These are phyloP conservation scores for Kluyveromyces sp. DNA, from an alignment of 1,139 yeast genomes.

Conservation along the genomic window DNA sequence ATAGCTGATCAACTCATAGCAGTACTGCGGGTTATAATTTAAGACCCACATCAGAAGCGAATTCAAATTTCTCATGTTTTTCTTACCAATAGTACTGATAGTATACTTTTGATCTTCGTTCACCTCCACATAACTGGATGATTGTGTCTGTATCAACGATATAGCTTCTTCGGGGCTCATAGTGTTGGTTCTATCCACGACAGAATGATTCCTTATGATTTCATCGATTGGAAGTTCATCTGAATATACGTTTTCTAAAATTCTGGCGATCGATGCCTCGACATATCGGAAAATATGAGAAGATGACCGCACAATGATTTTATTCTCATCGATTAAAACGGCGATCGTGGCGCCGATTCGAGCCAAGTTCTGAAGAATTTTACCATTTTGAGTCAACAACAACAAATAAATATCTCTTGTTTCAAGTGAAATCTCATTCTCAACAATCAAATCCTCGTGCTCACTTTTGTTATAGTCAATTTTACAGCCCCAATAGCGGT, in stretches of 20 bases:
- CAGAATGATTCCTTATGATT: slow-evolving; percentile 18
- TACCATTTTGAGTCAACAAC: slow-evolving; percentile 36
- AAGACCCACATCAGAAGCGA: slow-evolving; percentile 23
- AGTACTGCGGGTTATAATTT: slow-evolving; percentile 17
- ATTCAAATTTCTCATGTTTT: slow-evolving; percentile 22
- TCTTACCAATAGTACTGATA: slow-evolving; percentile 26
- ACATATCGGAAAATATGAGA: slow-evolving; percentile 31
- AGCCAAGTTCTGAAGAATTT: slow-evolving; percentile 32
- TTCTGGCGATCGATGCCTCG: slow-evolving; percentile 33
- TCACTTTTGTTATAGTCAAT: slow-evolving; percentile 32
- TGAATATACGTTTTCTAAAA: slow-evolving; percentile 35
- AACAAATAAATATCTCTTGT: slow-evolving; percentile 25
- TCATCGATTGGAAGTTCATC: slow-evolving; percentile 32
- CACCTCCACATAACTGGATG: slow-evolving; percentile 20
- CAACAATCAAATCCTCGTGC: slow-evolving; percentile 35
- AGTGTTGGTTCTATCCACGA: slow-evolving; percentile 11
- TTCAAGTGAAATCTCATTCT: slow-evolving; percentile 31
- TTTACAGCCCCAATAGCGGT: slow-evolving; percentile 38
- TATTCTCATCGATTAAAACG: slow-evolving; percentile 31
- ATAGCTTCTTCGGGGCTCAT: slow-evolving; percentile 14
- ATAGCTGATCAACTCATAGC: slow-evolving; percentile 12
- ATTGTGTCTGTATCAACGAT: slow-evolving; percentile 20
- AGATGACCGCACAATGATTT: slow-evolving; percentile 30
- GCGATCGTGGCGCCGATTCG: slow-evolving; percentile 28
- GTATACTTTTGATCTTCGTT: slow-evolving; percentile 13